Base-by-base conservation (phyloP, 2,329 filamentous ascomycete species). In the Aspergillus quadrilineatus region DNA sequence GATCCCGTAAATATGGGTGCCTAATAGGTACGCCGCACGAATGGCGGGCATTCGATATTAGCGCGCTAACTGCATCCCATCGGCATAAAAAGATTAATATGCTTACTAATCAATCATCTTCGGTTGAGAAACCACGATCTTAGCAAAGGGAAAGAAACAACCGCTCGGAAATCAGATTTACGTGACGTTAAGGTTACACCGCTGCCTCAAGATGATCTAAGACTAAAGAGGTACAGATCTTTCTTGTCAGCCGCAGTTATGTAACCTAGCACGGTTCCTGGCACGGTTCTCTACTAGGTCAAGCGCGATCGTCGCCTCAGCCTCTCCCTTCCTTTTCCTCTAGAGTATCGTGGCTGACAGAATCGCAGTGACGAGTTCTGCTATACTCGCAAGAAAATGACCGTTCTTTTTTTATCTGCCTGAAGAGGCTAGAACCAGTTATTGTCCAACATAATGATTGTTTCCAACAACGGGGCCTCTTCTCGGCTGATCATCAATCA, bases 171-270 rank as follows among this genome's bases (percentile, higher is more conserved):
- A n/a, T 42, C 39, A 5, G 29, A 28, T 28, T 37, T 29, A 50
- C 39, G 53, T 55, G 49, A 55, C 53, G 28, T 55, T 30, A 30
- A 55, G 53, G 53, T 55, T 50, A 55, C 53, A 50, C 53, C 14
- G 32, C 30, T 32, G 37, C 43, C 43, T 41, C 43, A 22, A 10
- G 41, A 37, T 49, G 34, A 37, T 6, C 26, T 28, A 28, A 37
- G 34, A 37, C n/a, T 44, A 30, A 14, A 44, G 12, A 36, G 9
- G 30, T 12, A 36, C n/a, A 26, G 28, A 51, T 30, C 12, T 17
- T n/a, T 39, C 4, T 10, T 28, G 15, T 34, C 26, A 51, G 48
- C 48, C 42, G 42, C 44, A 15, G 17, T 4, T n/a, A 53, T 47
- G 50, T 53, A 53, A 53, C 41, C 41, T 53, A 8, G 17, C 6